Base-by-base conservation (phyloP, 2,329 filamentous ascomycete species). In the Aspergillus glaucus region DNA sequence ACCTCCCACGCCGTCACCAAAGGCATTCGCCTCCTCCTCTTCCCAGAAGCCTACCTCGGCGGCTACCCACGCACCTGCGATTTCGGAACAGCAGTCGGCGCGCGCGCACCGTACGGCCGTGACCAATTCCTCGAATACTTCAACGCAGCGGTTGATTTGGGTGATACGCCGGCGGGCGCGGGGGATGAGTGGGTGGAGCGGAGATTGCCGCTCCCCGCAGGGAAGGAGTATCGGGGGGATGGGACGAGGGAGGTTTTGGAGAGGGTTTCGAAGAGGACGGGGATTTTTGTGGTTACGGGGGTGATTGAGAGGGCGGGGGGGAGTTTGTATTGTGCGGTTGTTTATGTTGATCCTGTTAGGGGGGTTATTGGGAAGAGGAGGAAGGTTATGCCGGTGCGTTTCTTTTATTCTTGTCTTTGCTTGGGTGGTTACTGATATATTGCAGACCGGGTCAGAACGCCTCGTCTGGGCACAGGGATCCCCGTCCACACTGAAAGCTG, bases 11-110 rank as follows among this genome's bases (percentile, higher is more conserved):
- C 90, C n/a, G 79, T 84, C 36, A 76, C 65, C 10, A 67, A 73
- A 39, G 74, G 73, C 43, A 74, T 81, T 14, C 74, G 93, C 65
- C 77, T 96, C 44, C 77, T 96, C 24, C 81, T 96, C 46, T 91
- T 96, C 52, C 92, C 92, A 0, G 91, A 97, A 73, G 91, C 91
- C 19, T 95, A 89, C 64, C 78, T 96, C 1, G 92, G 92, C 43
- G 92, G 91, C 1, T 96, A 96, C 64, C 92, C 92, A 15, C 85
- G 91, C 9, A 89, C 86, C 15, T 85, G 84, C 53, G 75, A 75
- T 45, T 95, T 95, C 61, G 90, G 90, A 4, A 83, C 82, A 43
- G 77, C 80, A 1, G 77, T 95, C 5, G 91, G 91, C 3, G 75
- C 78, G 14, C 83, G 91, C 34, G 77, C 79, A 0, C 73, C 78